Evolutionary conservation across 1,284 basidiomycete species (phyloP).

Genomic region (Boletellus deceptivus): DNA sequence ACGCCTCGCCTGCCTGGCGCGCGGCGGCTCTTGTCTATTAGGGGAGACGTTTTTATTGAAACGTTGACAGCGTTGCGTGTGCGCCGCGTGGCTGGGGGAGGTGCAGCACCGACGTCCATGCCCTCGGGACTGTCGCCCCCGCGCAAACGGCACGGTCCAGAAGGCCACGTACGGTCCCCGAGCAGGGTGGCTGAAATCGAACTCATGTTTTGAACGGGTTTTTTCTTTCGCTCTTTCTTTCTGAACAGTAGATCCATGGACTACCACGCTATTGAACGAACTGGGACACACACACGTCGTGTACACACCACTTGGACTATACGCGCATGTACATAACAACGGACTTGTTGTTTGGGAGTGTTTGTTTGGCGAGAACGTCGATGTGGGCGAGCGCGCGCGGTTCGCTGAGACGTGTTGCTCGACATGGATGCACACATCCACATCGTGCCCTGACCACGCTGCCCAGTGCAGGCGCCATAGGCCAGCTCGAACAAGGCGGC

Average conservation of each 20-base stretch:
- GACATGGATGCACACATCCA: conserved; percentile 7
- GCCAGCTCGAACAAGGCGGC: conserved; percentile 34
- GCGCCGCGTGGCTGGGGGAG: too few relatives aligned
- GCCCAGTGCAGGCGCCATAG: conserved; percentile 11
- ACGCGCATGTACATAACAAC: too few relatives aligned
- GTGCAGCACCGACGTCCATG: too few relatives aligned
- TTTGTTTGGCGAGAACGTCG: conserved; percentile 17
- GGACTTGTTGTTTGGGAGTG: too few relatives aligned
- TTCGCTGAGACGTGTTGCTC: conserved; percentile 1
- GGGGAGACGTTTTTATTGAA: too few relatives aligned
- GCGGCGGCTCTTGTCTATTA: too few relatives aligned
- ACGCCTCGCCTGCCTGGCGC: neutral
- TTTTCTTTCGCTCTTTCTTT: neutral
- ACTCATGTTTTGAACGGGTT: conserved; percentile 10
- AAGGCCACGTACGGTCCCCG: conserved; percentile 10
- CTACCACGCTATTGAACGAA: too few relatives aligned
- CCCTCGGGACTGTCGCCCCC: neutral
- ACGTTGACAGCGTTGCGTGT: too few relatives aligned
- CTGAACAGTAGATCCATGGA: too few relatives aligned
- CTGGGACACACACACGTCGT: too few relatives aligned
- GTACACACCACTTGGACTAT: too few relatives aligned
- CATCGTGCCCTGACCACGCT: conserved; percentile 10
- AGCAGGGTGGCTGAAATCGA: conserved; percentile 18
- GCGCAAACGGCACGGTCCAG: neutral
- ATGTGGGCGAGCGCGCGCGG: too few relatives aligned